These are phyloP conservation scores for Neodidymelliopsis sp. DNA, from an alignment of 2,329 filamentous ascomycete genomes.

Conservation along the genomic window DNA sequence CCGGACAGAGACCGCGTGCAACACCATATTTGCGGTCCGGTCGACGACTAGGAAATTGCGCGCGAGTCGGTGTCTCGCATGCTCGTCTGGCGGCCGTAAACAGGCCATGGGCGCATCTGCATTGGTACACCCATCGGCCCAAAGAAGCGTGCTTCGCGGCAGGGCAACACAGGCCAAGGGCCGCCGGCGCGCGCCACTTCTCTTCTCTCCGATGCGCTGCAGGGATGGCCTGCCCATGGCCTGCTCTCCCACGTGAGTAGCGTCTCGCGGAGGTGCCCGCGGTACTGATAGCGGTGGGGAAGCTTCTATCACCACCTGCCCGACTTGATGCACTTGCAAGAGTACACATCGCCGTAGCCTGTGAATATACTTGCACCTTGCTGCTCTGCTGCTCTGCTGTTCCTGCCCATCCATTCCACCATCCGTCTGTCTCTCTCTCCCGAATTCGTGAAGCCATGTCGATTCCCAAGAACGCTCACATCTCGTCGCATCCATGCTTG, in stretches of 20 bases:
- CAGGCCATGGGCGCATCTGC: conserved; percentile 1
- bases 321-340: not conserved
- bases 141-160: conserved; percentile 1
- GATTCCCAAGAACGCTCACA: conserved; percentile 67
- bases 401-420: not conserved
- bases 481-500: conserved; percentile 87
- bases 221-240: conserved; percentile 1
- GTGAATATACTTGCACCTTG: conserved; percentile 2
- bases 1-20: not conserved
- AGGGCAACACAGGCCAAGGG: not conserved
- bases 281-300: conserved; percentile 7
- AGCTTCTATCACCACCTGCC: conserved; percentile 20
- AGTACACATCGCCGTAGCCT: conserved; percentile 2
- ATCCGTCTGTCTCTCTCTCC: not conserved
- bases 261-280: not conserved
- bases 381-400: not conserved
- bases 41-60: not conserved
- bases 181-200: not conserved
- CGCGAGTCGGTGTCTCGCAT: conserved; percentile 4
- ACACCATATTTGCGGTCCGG: not conserved
- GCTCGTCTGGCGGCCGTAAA: not conserved
- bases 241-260: no score
- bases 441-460: conserved; percentile 34
- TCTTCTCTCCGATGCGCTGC: not conserved
- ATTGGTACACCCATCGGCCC: not conserved